Percentiles rank a stretch among this genome's conserved stretches.
Conservation (phyloP, 306 rosid species). For the Castanea crenata region DNA sequence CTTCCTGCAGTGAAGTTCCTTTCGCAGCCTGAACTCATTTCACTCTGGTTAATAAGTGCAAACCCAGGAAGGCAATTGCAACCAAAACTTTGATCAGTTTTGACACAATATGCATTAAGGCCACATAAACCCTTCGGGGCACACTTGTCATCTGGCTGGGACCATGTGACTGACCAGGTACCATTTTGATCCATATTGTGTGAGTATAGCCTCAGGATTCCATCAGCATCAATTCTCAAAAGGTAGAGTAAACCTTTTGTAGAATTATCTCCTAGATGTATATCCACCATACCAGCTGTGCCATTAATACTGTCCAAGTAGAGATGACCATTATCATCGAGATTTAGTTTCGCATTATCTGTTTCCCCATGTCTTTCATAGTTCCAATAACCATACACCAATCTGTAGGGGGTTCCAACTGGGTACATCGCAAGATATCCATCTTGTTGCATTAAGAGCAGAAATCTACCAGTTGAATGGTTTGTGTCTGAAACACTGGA, state of each 20-base stretch:
- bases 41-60: neutral
- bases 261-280: neutral
- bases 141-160: no score
- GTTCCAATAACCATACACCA: neutral
- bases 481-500: slow-evolving; percentile 12
- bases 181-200: no score
- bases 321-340: neutral
- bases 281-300: neutral
- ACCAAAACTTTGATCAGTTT: no score
- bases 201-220: no score
- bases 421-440: slow-evolving; percentile 30
- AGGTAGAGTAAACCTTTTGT: no score
- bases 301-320: neutral
- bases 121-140: no score
- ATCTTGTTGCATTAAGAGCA: slow-evolving; percentile 16
- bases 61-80: neutral
- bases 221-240: no score
- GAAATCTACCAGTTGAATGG: slow-evolving; percentile 19
- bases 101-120: no score
- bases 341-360: neutral
- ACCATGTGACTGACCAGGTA: no score
- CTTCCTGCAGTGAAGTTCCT: neutral
- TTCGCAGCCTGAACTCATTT: neutral
- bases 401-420: neutral
- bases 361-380: neutral